phyloP scores from a whole-genome alignment of 1,139 yeast genomes.

The Tardiomyces depauwii region DNA sequence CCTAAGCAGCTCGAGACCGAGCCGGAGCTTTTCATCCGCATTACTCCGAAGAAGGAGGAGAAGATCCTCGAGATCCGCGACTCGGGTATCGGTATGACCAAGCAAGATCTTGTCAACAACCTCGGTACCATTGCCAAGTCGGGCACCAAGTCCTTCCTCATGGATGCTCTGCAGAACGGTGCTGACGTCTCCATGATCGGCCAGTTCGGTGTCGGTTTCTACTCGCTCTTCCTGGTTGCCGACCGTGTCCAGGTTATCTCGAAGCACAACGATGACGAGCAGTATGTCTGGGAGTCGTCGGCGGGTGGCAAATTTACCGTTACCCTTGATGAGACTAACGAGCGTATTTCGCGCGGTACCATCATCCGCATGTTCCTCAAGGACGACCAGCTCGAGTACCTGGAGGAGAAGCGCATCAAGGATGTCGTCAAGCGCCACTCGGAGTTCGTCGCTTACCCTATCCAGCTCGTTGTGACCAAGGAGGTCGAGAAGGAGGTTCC shows the following conservation, averaged over 20 bases:
- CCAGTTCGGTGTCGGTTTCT: conserved; percentile 99
- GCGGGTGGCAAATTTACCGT: conserved; percentile 99
- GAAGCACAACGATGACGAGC: conserved; percentile 98
- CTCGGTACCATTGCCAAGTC: conserved; percentile 99
- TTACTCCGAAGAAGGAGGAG: conserved; percentile 92
- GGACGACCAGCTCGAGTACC: conserved; percentile 98
- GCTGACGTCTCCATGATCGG: conserved; percentile 99
- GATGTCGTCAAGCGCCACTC: conserved; percentile 99
- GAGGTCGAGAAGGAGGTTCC: conserved; percentile 96
- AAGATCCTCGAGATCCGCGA: conserved; percentile 96
- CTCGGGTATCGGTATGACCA: conserved; percentile 99
- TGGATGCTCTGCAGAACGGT: conserved; percentile 99
- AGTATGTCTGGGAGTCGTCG: conserved; percentile 98
- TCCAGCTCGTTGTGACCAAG: conserved; percentile 96
- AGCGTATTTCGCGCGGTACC: conserved; percentile 90
- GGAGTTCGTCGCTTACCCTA: conserved; percentile 98
- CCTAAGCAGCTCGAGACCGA: conserved; percentile 87
- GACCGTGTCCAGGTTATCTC: conserved; percentile 98
- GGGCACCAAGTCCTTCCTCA: conserved; percentile 91
- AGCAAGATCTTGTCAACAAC: conserved; percentile 97
- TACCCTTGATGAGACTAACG: conserved; percentile 76
- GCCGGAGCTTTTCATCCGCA: conserved; percentile 94
- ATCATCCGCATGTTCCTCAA: conserved; percentile 91
- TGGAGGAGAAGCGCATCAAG: conserved; percentile 98
- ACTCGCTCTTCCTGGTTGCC: conserved; percentile 98